phyloP scores from a whole-genome alignment of 805 yeast genomes.

The Metschnikowia similis region DNA sequence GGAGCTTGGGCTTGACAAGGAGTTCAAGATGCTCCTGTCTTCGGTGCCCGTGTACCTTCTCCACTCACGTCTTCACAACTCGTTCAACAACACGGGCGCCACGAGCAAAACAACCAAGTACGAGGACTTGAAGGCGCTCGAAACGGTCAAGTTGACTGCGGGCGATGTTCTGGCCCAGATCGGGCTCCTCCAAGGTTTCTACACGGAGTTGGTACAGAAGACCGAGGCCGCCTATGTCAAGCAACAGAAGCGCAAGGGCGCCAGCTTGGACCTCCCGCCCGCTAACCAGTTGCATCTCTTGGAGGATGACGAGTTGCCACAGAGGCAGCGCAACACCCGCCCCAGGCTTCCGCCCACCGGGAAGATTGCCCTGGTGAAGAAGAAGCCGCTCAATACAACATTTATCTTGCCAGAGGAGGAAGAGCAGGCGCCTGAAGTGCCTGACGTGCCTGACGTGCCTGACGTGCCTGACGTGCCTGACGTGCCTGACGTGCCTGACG shows the following conservation, averaged over 20 bases:
- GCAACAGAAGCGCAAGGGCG: constrained; percentile 39
- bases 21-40: constrained; percentile 76
- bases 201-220: constrained; percentile 36
- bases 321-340: constrained; percentile 67
- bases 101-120: constrained; percentile 51
- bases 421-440: background rate
- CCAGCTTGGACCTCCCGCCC: constrained; percentile 39
- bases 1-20: constrained; percentile 90
- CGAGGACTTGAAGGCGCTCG: constrained; percentile 60
- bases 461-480: background rate
- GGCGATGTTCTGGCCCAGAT: constrained; percentile 50
- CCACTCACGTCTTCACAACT: constrained; percentile 67
- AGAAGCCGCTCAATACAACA: constrained; percentile 33
- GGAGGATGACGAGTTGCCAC: constrained; percentile 84
- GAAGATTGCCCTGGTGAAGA: constrained; percentile 67
- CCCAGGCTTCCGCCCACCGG: constrained; percentile 91
- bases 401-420: constrained; percentile 29
- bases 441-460: too few relatives aligned
- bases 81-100: constrained; percentile 42
- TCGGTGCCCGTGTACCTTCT: constrained; percentile 87
- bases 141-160: constrained; percentile 49
- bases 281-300: constrained; percentile 35
- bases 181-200: constrained; percentile 56
- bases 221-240: constrained; percentile 39
- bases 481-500: background rate